Conservation (phyloP, 2,329 filamentous ascomycete species). For the Penicillium concentricum region DNA sequence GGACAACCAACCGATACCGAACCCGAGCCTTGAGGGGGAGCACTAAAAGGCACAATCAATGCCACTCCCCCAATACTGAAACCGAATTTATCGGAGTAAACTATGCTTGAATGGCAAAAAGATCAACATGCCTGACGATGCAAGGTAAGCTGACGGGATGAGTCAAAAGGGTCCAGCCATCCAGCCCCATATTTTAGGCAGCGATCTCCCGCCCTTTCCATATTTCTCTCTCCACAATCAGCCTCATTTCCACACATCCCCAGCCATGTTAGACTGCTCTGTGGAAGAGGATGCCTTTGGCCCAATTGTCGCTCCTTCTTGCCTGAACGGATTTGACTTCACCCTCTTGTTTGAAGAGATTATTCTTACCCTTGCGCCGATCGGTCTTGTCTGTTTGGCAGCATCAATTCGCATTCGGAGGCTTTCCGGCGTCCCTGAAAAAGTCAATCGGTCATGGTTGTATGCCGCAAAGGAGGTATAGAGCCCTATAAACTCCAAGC, state of each 20-base stretch:
- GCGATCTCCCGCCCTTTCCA: neutral
- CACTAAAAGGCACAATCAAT: too few relatives aligned
- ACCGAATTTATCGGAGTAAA: too few relatives aligned
- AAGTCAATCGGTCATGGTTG: constrained; percentile 22
- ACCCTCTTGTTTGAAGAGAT: constrained; percentile 33
- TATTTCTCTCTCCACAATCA: neutral
- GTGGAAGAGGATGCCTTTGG: constrained; percentile 24
- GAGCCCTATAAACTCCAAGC: neutral
- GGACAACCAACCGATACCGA: too few relatives aligned
- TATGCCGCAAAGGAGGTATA: constrained; percentile 17
- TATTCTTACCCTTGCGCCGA: constrained; percentile 22
- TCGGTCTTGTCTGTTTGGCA: neutral
- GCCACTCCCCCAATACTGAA: too few relatives aligned
- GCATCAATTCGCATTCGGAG: constrained; percentile 5
- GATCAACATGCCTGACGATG: too few relatives aligned
- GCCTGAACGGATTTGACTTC: constrained; percentile 31
- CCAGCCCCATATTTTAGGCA: neutral
- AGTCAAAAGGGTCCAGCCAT: neutral
- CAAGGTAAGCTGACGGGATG: neutral
- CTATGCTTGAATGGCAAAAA: too few relatives aligned
- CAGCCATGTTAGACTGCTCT: constrained; percentile 15
- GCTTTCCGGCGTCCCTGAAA: constrained; percentile 9
- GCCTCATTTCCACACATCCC: neutral
- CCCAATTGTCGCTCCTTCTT: constrained; percentile 23
- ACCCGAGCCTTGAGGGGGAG: too few relatives aligned